Base-by-base conservation (phyloP, 2,329 filamentous ascomycete genomes). In the Trichoderma oligosporum region DNA sequence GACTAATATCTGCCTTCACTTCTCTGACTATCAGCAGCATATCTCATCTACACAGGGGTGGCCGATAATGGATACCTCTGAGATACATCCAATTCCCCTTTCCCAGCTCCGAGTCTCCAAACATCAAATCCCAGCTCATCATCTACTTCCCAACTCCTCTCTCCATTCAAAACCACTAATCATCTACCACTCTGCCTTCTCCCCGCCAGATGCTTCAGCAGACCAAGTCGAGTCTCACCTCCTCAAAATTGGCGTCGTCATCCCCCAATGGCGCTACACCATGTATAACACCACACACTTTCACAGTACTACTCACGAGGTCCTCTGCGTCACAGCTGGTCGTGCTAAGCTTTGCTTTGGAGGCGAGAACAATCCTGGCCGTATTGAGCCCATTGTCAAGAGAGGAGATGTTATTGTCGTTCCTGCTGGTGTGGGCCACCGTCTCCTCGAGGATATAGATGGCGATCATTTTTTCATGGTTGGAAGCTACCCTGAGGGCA, bases 201-300 rank as follows among this genome's bases (percentile, higher is more conserved):
- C 35, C 22, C 33, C 53, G n/a, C 4, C 24, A 24, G n/a, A 33
- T 4, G 25, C 36, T 8, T 51, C 39, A 9, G 29, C 52, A 36
- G 52, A 52, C 11, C 18, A 20, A 27, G 33, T 54, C 31, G 51
- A 54, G n/a, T 54, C 39, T n/a, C 45, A 41, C 22, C 38, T 52
- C 47, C 36, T 25, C 44, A 27, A 36, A 25, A 52, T 41, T 22
- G 46, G 47, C 7, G 80, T 82, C 31, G 84, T 87, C 3, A 66
- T 65, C 1, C 84, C 86, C 0, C 82, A 86, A 65, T 88, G 85
- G 86, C 77, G 82, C 24, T 88, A 84, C 70, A 83, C 82, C 14
- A 89, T 89, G 85, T 89, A 86, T 68, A 70, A 68, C 33, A 80
- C 78, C 5, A 82, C 79, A 1, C 86, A 89, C 70, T 89, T 86